Base-by-base conservation (phyloP, 2,329 filamentous ascomycete genomes). In the Lasiodiplodia hormozganensis region DNA sequence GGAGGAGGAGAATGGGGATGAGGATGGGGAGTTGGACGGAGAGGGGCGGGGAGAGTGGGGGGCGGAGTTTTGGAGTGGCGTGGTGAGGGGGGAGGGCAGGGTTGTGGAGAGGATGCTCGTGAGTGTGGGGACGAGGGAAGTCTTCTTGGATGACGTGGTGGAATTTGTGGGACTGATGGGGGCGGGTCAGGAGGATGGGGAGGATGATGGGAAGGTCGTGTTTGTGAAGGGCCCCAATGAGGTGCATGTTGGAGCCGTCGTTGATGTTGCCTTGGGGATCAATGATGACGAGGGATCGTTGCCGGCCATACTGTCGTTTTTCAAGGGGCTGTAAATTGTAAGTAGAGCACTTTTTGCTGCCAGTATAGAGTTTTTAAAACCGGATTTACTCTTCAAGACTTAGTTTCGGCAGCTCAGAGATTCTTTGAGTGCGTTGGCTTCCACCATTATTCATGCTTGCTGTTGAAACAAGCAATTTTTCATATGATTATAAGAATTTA, bases 51-150 rank as follows among this genome's bases (percentile, higher is more conserved):
- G 28, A 16, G 14, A 7, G 21, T 60, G 34, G 40, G 58, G 58
- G 28, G 58, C 25, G 18, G 25, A n/a, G 16, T 62, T 62, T 51
- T 62, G 58, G 58, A 62, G 28, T 43, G 38, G 58, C 8, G 40
- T 62, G 11, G 40, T 62, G 23, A 25, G 25, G 38, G 58, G 58
- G 10, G 40, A 51, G 58, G 40, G 40, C 16, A 49, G 58, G 25
- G 25, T 51, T 2, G 43, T 62, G 7, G 58, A 62, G 58, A 62
- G 40, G 58, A 23, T 43, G 40, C 18, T 62, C 16, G 14, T 62
- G 58, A 51, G 18, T 18, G 58, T 62, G 8, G 58, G 58, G 58
- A 62, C 58, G 40, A 62, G 58, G 58, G 58, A 62, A 43, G 58
- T 62, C 10, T 51, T 62, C 14, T 62, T 49, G 25, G 58, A 51